Evolutionary conservation across 73 alveolate species (phyloP), one percentile per base, ranked within the genome.

Genomic region (Loxodes magnus): DNA sequence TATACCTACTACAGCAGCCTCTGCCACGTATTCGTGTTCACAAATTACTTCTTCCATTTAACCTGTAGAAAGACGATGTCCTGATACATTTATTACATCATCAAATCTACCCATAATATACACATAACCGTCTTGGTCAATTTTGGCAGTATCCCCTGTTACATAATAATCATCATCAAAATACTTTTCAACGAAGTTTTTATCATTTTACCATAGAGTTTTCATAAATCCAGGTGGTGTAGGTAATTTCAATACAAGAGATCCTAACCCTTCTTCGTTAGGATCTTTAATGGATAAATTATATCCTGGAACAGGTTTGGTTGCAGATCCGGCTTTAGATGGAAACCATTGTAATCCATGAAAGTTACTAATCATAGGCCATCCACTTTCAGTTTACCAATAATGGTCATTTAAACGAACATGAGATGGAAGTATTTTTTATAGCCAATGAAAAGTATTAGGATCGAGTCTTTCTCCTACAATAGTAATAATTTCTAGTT

Each of bases 311-410:
- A 67, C 54, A 24, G 80, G 80, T 12, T 42, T 12, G 16, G 51
- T 19, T 26, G 80, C 80, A 23, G 63, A 31, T 31, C 80, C 77
- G 19, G 79, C 72, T 49, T 65, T 65, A 54, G 72, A 48, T 17
- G 4, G 15, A 36, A 48, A 54, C n/a, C n/a, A n/a, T n/a, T n/a
- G n/a, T 5, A 64, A 69, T 4, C 73, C 73, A n/a, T 39, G 57
- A 27, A 67, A 24, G 15, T 71, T 71, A 4, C 67, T 57, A 28
- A 67, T 57, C 36, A 67, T 34, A 41, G 44, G 63, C 29, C 64
- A 29, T 2, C 80, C 99, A 7, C 98, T 91, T 73, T 96, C 99
- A 3, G 99, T 96, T 53, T 96, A 90, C 99, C 99, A 96, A 96
- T 97, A 96, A 48, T 82, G 88, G 62, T 88, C 98, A 75, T 84